Evolutionary conservation across 2,329 filamentous ascomycete species (phyloP).

Genomic region (Xylariaceae sp.): DNA sequence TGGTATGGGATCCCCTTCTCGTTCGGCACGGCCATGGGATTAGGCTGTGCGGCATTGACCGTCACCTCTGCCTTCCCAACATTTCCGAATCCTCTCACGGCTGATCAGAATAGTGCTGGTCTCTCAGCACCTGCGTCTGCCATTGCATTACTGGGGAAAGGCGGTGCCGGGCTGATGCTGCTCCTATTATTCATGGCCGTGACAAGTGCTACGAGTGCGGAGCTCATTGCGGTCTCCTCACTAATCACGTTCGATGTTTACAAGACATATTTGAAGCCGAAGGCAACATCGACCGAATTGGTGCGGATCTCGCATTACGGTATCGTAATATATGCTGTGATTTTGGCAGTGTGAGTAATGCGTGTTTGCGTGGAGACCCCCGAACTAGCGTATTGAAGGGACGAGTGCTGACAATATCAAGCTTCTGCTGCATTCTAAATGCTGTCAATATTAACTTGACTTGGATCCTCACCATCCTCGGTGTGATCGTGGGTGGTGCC

Average conservation of each 20-base stretch:
- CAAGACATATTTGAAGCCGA: conserved; percentile 32
- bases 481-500: conserved; percentile 35
- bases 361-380: no score
- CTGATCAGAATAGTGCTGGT: conserved; percentile 28
- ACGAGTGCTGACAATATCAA: neutral
- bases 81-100: conserved; percentile 26
- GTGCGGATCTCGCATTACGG: conserved; percentile 29
- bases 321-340: conserved; percentile 29
- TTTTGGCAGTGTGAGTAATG: conserved; percentile 26
- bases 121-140: conserved; percentile 27
- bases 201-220: conserved; percentile 37
- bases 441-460: conserved; percentile 32
- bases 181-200: conserved; percentile 45
- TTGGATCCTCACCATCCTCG: conserved; percentile 36
- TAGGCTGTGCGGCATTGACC: conserved; percentile 29
- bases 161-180: conserved; percentile 31
- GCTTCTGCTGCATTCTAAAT: conserved; percentile 32
- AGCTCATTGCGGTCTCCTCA: conserved; percentile 37
- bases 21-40: conserved; percentile 32
- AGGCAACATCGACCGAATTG: conserved; percentile 25
- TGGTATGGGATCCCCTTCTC: conserved; percentile 35
- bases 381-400: neutral
- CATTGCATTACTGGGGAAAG: conserved; percentile 31
- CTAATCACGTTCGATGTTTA: conserved; percentile 37
- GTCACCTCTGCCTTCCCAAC: conserved; percentile 22